These are phyloP conservation scores for Aspergillus fischeri DNA, from an alignment of 2,329 filamentous ascomycete species.

Conservation along the genomic window DNA sequence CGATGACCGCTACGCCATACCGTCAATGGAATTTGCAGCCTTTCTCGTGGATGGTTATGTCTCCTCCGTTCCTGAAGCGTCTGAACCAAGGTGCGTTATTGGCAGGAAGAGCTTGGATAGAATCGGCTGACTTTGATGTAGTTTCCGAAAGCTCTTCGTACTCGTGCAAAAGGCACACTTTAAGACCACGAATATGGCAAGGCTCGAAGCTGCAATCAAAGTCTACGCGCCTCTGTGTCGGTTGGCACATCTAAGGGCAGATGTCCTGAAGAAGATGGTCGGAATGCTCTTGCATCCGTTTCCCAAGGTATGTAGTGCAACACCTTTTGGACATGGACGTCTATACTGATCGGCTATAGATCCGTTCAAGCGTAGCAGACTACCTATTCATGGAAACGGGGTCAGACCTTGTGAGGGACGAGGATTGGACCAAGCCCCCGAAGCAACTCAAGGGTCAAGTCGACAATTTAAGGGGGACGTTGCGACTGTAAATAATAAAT, in stretches of 20 bases:
- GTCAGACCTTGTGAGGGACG: conserved; percentile 26
- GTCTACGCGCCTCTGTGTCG: conserved; percentile 69
- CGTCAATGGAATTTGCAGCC: conserved; percentile 70
- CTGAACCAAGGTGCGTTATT: conserved; percentile 33
- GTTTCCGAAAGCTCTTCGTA: conserved; percentile 61
- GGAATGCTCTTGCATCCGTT: conserved; percentile 77
- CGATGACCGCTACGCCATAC: conserved; percentile 68
- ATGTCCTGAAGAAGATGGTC: conserved; percentile 64
- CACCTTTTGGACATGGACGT: not conserved
- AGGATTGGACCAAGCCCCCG: conserved; percentile 34
- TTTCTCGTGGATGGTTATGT: conserved; percentile 67
- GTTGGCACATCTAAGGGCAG: conserved; percentile 48
- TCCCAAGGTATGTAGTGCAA: conserved; percentile 58
- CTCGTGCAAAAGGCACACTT: conserved; percentile 74
- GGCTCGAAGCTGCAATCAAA: conserved; percentile 74
- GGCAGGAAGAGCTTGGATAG: not conserved
- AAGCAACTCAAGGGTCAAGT: conserved; percentile 33
- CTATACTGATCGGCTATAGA: conserved; percentile 20
- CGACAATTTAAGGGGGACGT: conserved; percentile 21
- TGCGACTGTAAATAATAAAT: conserved; percentile 10
- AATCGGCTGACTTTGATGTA: conserved; percentile 10
- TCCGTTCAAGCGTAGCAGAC: conserved; percentile 34
- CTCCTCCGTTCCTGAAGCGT: conserved; percentile 40
- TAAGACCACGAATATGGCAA: conserved; percentile 76
- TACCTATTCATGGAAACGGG: conserved; percentile 33